Conservation (phyloP, 164 flowering plant genomes). For the Tinospora cordifolia region DNA sequence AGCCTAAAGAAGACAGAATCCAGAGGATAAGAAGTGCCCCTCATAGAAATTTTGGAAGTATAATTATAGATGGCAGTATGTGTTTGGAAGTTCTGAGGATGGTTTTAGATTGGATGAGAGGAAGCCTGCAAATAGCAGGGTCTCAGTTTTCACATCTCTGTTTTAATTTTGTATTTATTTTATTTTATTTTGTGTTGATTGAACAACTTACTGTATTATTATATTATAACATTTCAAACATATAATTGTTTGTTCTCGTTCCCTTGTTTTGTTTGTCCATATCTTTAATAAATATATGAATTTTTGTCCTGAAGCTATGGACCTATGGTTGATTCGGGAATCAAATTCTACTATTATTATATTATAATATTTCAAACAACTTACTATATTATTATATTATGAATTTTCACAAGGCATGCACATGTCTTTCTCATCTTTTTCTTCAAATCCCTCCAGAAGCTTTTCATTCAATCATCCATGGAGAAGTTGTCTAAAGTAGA, state of each 20-base stretch:
- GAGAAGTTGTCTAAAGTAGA: too few relatives aligned
- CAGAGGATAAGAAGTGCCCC: conserved; percentile 48
- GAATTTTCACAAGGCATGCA: too few relatives aligned
- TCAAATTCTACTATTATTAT: background rate
- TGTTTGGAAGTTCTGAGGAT: too few relatives aligned
- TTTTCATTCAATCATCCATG: too few relatives aligned
- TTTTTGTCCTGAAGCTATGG: background rate
- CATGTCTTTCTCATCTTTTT: too few relatives aligned
- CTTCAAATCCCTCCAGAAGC: too few relatives aligned
- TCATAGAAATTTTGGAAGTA: conserved; percentile 29
- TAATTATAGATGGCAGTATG: conserved; percentile 63
- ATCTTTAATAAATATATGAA: background rate
- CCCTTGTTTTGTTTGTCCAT: background rate
- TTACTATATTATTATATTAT: too few relatives aligned
- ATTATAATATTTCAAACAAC: too few relatives aligned
- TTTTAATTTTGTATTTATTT: too few relatives aligned
- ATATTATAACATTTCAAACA: conserved; percentile 1
- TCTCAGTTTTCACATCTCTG: too few relatives aligned
- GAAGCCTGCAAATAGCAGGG: too few relatives aligned
- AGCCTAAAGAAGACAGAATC: conserved; percentile 22
- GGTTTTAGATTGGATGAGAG: too few relatives aligned
- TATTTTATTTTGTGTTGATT: conserved; percentile 1
- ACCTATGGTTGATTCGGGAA: background rate
- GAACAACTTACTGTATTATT: conserved; percentile 5
- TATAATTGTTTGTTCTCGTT: background rate